Percentiles rank a stretch among this genome's conserved stretches.
These are phyloP conservation scores for Kuraishia capsulata DNA, from an alignment of 805 yeast genomes.

Conservation along the genomic window DNA sequence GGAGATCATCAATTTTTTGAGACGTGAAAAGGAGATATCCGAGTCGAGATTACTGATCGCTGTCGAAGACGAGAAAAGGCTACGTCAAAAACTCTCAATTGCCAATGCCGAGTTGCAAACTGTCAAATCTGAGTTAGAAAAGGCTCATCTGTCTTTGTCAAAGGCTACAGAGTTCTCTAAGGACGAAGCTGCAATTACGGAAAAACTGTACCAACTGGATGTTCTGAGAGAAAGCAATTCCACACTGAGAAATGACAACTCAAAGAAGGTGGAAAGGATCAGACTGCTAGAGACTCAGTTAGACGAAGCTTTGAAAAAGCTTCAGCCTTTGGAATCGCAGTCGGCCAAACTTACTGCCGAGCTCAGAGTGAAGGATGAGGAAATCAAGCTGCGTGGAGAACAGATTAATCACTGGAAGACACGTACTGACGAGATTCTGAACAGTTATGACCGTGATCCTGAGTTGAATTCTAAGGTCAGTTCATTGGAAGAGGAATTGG, in stretches of 20 bases:
- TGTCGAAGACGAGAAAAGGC: constrained; percentile 42
- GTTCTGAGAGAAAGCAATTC: constrained; percentile 60
- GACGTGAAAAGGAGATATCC: constrained; percentile 67
- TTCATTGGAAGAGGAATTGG: constrained; percentile 11
- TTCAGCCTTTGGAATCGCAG: constrained; percentile 37
- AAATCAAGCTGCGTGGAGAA: constrained; percentile 34
- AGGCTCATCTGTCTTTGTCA: constrained; percentile 13
- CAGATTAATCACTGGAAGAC: constrained; percentile 55
- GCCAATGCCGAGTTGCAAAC: constrained; percentile 41
- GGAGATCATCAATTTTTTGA: constrained; percentile 52
- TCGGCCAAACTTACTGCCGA: constrained; percentile 11
- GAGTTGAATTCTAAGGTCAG: constrained; percentile 19
- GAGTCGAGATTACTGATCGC: constrained; percentile 47
- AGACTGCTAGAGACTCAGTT: constrained; percentile 31
- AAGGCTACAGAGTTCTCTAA: constrained; percentile 21
- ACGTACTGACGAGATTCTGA: constrained; percentile 37
- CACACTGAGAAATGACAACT: constrained; percentile 47
- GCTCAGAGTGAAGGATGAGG: constrained; percentile 28
- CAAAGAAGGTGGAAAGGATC: constrained; percentile 19
- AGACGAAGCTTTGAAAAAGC: constrained; percentile 16
- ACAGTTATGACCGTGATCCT: constrained; percentile 36
- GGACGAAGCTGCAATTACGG: constrained; percentile 37
- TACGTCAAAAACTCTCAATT: constrained; percentile 40
- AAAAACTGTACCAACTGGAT: constrained; percentile 52
- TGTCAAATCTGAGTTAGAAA: constrained; percentile 36